phyloP scores from a whole-genome alignment of 1,284 basidiomycete species.

The Stygiomarasmius scandens region DNA sequence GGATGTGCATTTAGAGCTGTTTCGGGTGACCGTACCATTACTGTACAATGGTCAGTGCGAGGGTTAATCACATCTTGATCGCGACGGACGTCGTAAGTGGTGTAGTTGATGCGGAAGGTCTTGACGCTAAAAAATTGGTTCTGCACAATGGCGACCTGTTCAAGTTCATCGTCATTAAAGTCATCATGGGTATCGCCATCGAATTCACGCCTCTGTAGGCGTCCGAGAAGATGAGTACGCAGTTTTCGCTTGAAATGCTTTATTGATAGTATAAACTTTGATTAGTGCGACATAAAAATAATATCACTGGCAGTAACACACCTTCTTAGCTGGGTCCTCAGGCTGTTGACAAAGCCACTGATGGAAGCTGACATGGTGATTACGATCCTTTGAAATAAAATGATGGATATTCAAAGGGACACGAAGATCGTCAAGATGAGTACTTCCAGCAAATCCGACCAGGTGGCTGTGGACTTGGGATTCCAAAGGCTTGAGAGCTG shows the following conservation, averaged over 20 bases:
- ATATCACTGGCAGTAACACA: neutral
- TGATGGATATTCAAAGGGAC: neutral
- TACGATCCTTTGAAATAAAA: neutral
- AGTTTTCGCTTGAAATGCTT: constrained; percentile 30
- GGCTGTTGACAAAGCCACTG: neutral
- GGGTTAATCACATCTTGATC: constrained; percentile 29
- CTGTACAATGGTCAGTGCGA: constrained; percentile 6
- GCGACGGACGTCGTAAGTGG: constrained; percentile 27
- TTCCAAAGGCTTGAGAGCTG: too few relatives aligned
- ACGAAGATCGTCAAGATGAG: neutral
- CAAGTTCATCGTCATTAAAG: constrained; percentile 27
- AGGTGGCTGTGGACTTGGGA: neutral
- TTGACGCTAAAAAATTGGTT: constrained; percentile 22
- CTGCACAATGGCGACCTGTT: constrained; percentile 15
- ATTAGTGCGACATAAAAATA: neutral
- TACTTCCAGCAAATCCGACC: neutral
- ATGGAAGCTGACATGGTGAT: neutral
- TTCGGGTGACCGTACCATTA: constrained; percentile 23
- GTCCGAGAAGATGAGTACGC: constrained; percentile 31
- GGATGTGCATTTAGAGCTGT: constrained; percentile 14
- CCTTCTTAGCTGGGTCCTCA: constrained; percentile 3
- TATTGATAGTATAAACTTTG: constrained; percentile 1
- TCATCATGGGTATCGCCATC: constrained; percentile 28
- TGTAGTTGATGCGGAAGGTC: constrained; percentile 28
- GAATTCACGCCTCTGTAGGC: constrained; percentile 23